Evolutionary conservation across 2,329 filamentous ascomycete species (phyloP).

Genomic region (Diaporthe sp.): DNA sequence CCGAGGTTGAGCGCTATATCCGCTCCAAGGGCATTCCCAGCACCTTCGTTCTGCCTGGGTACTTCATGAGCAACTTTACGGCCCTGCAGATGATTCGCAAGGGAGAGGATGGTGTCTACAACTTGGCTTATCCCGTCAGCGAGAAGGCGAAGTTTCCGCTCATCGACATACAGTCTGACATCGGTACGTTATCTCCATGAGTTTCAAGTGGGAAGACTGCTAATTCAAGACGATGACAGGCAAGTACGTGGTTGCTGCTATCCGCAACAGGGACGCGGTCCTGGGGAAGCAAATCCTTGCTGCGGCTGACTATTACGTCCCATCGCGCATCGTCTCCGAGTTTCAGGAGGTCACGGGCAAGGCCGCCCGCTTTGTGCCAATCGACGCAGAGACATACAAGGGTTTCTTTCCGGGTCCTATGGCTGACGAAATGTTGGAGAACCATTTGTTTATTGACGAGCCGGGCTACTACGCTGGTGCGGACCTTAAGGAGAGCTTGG

Average conservation of each 20-base stretch:
- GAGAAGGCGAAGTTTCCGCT: slow-evolving; percentile 50
- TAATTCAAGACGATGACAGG: slow-evolving; percentile 8
- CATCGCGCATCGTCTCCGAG: slow-evolving; percentile 48
- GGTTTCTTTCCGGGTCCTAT: not conserved
- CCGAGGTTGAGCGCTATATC: slow-evolving; percentile 61
- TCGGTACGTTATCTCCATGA: slow-evolving; percentile 41
- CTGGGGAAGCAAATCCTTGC: slow-evolving; percentile 53
- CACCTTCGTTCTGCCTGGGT: slow-evolving; percentile 63
- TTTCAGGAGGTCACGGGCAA: slow-evolving; percentile 43
- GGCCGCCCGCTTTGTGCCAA: not conserved
- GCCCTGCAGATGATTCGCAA: slow-evolving; percentile 44
- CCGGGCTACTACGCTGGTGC: slow-evolving; percentile 10
- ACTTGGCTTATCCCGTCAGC: slow-evolving; percentile 45
- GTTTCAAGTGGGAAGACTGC: too few relatives aligned
- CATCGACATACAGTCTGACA: slow-evolving; percentile 50
- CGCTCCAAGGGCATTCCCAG: slow-evolving; percentile 57
- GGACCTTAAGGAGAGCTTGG: not conserved
- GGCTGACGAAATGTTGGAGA: not conserved
- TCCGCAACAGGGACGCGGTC: slow-evolving; percentile 43
- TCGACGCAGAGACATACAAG: not conserved
- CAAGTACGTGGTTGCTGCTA: slow-evolving; percentile 39
- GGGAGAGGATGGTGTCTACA: slow-evolving; percentile 47
- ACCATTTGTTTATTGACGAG: not conserved
- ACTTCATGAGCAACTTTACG: slow-evolving; percentile 66
- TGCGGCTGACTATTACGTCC: slow-evolving; percentile 54